Percentiles rank a stretch among this genome's conserved stretches.
These are phyloP conservation scores for Penicillium decumbens DNA, from an alignment of 2,329 filamentous ascomycete species.

Conservation along the genomic window DNA sequence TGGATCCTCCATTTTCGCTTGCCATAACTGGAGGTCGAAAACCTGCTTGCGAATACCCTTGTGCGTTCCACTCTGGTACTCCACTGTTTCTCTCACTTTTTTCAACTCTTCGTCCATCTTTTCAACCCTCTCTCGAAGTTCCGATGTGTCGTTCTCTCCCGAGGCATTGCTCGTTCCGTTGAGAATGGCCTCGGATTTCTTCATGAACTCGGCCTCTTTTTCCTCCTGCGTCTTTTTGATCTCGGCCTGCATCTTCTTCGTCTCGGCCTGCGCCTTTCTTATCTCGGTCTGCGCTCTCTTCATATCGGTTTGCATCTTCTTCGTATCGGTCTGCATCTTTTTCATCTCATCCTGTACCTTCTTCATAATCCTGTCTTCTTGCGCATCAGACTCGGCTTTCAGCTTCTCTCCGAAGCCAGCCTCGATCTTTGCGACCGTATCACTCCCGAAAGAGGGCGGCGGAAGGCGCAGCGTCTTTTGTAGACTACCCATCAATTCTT, in stretches of 20 bases:
- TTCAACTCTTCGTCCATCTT: too few relatives aligned
- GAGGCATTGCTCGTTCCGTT: too few relatives aligned
- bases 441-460: not conserved
- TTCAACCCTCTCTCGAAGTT: too few relatives aligned
- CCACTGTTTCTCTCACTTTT: too few relatives aligned
- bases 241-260: not conserved
- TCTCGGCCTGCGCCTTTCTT: too few relatives aligned
- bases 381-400: not conserved
- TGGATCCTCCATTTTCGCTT: not conserved
- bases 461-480: not conserved
- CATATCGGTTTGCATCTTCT: not conserved
- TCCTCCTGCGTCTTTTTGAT: not conserved
- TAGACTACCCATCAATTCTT: not conserved
- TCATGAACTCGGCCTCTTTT: too few relatives aligned
- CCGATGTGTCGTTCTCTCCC: too few relatives aligned
- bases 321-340: not conserved
- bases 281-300: too few relatives aligned
- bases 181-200: too few relatives aligned
- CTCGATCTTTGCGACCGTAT: slow-evolving; percentile 19
- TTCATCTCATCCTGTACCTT: not conserved
- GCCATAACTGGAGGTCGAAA: too few relatives aligned
- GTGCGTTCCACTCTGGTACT: too few relatives aligned
- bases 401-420: not conserved
- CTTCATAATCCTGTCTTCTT: not conserved
- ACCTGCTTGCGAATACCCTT: too few relatives aligned